phyloP scores from a whole-genome alignment of 169 alveolate genomes.

The Cryptosporidium sp. region DNA sequence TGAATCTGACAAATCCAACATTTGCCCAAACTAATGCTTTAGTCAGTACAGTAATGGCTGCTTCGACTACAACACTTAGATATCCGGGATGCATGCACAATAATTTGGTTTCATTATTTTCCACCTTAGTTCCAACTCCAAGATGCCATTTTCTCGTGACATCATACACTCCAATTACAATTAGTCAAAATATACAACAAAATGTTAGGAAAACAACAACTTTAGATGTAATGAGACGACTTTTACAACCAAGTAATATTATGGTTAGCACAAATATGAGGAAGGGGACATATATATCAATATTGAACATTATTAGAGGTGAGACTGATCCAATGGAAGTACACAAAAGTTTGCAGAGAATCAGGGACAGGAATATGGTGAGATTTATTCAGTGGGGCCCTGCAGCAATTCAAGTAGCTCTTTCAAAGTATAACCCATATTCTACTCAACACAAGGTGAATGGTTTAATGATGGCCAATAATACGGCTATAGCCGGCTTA shows the following conservation, averaged over 20 bases:
- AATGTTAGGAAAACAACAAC: conserved; percentile 95
- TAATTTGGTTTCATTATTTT: conserved; percentile 95
- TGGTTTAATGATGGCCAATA: conserved; percentile 99
- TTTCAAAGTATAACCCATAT: conserved; percentile 96
- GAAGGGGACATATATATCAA: conserved; percentile 92
- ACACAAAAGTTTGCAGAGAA: conserved; percentile 93
- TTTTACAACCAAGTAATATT: conserved; percentile 89
- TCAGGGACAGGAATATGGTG: conserved; percentile 91
- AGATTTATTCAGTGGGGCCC: conserved; percentile 97
- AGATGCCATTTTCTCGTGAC: conserved; percentile 98
- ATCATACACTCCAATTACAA: conserved; percentile 95
- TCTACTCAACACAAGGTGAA: conserved; percentile 95
- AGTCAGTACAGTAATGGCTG: conserved; percentile 92
- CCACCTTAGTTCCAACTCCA: conserved; percentile 98
- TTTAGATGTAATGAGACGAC: conserved; percentile 97
- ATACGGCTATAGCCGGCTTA: conserved; percentile 95
- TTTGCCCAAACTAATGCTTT: conserved; percentile 86
- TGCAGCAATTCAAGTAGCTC: conserved; percentile 97
- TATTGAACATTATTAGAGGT: conserved; percentile 94
- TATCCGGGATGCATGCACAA: conserved; percentile 98
- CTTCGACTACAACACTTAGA: conserved; percentile 93
- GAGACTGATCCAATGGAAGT: conserved; percentile 94
- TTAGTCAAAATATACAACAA: conserved; percentile 78
- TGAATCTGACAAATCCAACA: conserved; percentile 89
- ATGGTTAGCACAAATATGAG: conserved; percentile 86